phyloP scores from a whole-genome alignment of 2,329 filamentous ascomycete genomes.

The Cladophialophora yegresii region DNA sequence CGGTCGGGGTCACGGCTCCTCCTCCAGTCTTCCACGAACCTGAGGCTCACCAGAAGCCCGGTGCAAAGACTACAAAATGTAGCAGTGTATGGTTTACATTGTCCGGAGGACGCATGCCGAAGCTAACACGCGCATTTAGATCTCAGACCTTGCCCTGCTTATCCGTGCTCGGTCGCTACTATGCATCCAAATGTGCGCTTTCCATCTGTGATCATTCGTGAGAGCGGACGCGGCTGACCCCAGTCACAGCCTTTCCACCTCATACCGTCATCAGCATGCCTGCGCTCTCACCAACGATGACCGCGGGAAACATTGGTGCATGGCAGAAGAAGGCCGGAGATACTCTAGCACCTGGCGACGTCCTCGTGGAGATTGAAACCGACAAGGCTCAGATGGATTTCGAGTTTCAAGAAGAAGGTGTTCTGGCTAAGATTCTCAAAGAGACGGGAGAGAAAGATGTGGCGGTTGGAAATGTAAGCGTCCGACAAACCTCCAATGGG shows the following conservation, averaged over 20 bases:
- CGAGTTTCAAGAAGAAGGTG: constrained; percentile 97
- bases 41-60: constrained; percentile 47
- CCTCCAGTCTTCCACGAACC: constrained; percentile 43
- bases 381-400: constrained; percentile 99
- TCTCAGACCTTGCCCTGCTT: constrained; percentile 50
- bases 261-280: constrained; percentile 98
- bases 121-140: constrained; percentile 28
- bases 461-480: constrained; percentile 85
- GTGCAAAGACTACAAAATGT: constrained; percentile 49
- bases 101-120: neutral
- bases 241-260: constrained; percentile 74
- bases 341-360: constrained; percentile 82
- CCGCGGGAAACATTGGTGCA: constrained; percentile 87
- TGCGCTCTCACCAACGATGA: constrained; percentile 97
- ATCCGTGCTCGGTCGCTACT: constrained; percentile 64
- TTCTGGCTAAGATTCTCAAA: constrained; percentile 91
- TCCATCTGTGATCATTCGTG: constrained; percentile 9
- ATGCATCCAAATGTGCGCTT: constrained; percentile 67
- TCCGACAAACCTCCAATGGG: constrained; percentile 13
- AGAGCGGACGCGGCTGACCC: constrained; percentile 31
- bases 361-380: constrained; percentile 97
- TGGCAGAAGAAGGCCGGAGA: constrained; percentile 99
- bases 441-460: constrained; percentile 93
- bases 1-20: constrained; percentile 49
- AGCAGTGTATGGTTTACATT: constrained; percentile 42